Percentiles rank a stretch among this genome's conserved stretches.
These are phyloP conservation scores for Magnolia officinalis DNA, from an alignment of 164 flowering plant species.

Conservation along the genomic window DNA sequence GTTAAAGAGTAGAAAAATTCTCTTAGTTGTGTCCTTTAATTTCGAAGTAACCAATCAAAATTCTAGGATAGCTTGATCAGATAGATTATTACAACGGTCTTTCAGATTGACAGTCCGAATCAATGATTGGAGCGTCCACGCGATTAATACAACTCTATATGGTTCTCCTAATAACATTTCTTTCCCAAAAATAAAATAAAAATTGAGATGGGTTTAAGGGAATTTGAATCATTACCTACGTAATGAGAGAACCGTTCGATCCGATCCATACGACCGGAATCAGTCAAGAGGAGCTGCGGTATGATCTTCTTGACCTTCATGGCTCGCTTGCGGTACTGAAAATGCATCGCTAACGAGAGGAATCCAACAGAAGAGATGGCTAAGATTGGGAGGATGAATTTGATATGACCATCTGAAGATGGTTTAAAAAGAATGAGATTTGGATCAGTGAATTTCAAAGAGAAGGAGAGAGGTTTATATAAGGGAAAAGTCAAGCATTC, in stretches of 20 bases:
- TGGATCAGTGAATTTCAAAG: background rate
- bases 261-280: constrained; percentile 47
- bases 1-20: too few relatives aligned
- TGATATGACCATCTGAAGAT: constrained; percentile 14
- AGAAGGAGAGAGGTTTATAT: background rate
- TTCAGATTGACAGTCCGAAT: too few relatives aligned
- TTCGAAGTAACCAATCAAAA: too few relatives aligned
- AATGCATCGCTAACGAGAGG: constrained; percentile 24
- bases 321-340: constrained; percentile 16
- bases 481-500: constrained; percentile 5
- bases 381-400: constrained; percentile 23
- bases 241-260: constrained; percentile 76
- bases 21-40: too few relatives aligned
- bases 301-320: constrained; percentile 21
- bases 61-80: too few relatives aligned
- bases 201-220: too few relatives aligned
- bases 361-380: constrained; percentile 32
- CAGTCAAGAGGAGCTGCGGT: constrained; percentile 41
- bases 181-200: too few relatives aligned
- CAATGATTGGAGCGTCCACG: too few relatives aligned
- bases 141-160: too few relatives aligned
- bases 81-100: too few relatives aligned
- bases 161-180: too few relatives aligned
- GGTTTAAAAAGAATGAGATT: background rate
- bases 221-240: constrained; percentile 49